Conservation (phyloP, 306 rosid genomes). For the Gillenia trifoliata region DNA sequence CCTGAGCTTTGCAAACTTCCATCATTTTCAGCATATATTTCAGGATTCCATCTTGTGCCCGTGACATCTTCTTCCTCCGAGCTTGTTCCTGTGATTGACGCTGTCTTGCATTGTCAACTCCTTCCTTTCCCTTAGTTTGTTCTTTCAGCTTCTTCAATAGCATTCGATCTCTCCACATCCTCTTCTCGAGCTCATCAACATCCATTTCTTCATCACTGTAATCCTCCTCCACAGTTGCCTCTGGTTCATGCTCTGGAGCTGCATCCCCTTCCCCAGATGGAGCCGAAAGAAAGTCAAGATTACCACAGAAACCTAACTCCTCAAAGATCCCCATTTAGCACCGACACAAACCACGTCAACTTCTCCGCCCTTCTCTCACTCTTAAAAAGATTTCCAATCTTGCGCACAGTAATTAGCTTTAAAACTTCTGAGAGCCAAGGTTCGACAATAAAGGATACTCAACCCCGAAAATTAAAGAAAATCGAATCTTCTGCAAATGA, state of each 20-base stretch:
- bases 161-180: conserved; percentile 55
- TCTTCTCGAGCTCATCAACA: conserved; percentile 46
- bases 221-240: conserved; percentile 35
- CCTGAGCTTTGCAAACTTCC: conserved; percentile 64
- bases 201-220: conserved; percentile 49
- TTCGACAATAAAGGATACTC: neutral
- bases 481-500: conserved; percentile 1
- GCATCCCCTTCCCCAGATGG: conserved; percentile 28
- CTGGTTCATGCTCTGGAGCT: conserved; percentile 34
- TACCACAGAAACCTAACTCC: conserved; percentile 35
- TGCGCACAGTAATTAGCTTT: neutral
- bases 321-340: conserved; percentile 35
- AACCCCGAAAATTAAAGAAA: neutral
- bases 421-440: neutral
- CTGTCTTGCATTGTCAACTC: conserved; percentile 34
- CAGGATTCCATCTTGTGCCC: conserved; percentile 62
- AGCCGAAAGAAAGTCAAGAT: conserved; percentile 32
- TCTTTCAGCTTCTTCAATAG: conserved; percentile 39
- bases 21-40: conserved; percentile 71
- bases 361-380: neutral
- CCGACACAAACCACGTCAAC: neutral
- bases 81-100: conserved; percentile 61
- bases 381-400: neutral
- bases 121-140: conserved; percentile 38
- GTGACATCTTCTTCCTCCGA: conserved; percentile 54